A percentile compares a stretch with the other conserved stretches of the same genome.
These are phyloP conservation scores for Coemansia sp. DNA, from an alignment of 192 early-diverging fungal species.

Conservation along the genomic window DNA sequence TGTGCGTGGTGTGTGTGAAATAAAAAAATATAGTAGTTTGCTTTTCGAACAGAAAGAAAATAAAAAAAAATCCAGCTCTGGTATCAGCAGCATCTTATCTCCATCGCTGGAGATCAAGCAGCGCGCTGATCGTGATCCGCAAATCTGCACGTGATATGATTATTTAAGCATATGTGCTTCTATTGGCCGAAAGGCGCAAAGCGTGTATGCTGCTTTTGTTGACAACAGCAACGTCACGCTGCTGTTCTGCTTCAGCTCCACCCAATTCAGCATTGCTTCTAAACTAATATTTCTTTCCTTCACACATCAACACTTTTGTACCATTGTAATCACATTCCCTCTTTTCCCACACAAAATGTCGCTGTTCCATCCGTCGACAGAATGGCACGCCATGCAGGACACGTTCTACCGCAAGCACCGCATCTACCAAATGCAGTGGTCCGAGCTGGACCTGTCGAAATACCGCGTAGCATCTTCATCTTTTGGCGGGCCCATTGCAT, in stretches of 20 bases:
- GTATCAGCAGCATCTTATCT: neutral
- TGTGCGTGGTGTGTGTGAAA: neutral
- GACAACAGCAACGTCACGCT: too few relatives aligned
- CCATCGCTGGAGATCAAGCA: neutral
- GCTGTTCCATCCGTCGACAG: slow-evolving; percentile 22
- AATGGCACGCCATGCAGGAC: slow-evolving; percentile 53
- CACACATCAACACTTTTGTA: neutral
- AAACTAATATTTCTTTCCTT: neutral
- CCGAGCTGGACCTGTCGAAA: slow-evolving; percentile 80
- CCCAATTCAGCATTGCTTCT: too few relatives aligned
- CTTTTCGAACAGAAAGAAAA: too few relatives aligned
- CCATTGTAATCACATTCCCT: neutral
- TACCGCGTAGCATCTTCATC: slow-evolving; percentile 81
- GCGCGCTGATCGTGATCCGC: neutral
- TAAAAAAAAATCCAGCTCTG: neutral
- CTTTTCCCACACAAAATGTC: neutral
- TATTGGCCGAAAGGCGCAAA: too few relatives aligned
- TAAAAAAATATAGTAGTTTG: neutral
- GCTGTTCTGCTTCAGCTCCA: too few relatives aligned
- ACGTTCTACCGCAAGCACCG: slow-evolving; percentile 66
- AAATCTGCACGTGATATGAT: neutral
- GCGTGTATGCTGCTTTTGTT: too few relatives aligned
- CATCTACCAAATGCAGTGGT: slow-evolving; percentile 88
- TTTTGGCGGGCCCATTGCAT: slow-evolving; percentile 92
- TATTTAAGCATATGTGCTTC: too few relatives aligned